Evolutionary conservation across 805 yeast species (phyloP).

Genomic region (Ogataea nonfermentans): DNA sequence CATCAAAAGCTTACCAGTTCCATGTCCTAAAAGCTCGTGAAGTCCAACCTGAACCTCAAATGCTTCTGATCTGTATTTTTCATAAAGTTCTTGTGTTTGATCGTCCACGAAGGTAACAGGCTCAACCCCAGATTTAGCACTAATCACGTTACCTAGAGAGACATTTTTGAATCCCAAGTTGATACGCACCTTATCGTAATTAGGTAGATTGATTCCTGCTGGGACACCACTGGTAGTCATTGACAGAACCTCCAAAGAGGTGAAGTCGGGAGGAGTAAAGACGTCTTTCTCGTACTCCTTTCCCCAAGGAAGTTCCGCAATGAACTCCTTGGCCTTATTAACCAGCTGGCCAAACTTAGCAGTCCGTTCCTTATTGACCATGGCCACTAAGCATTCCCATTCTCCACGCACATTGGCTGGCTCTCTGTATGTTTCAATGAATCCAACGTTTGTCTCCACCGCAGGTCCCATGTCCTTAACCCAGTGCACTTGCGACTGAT

Average conservation of each 20-base stretch:
- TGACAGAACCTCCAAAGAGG: constrained; percentile 84
- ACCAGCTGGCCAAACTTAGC: constrained; percentile 74
- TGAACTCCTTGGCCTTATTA: constrained; percentile 60
- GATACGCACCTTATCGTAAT: constrained; percentile 84
- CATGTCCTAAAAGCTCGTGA: constrained; percentile 89
- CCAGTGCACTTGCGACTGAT: constrained; percentile 82
- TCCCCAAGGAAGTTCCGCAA: constrained; percentile 75
- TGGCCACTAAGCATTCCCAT: constrained; percentile 90
- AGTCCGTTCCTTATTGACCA: constrained; percentile 85
- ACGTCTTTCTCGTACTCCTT: constrained; percentile 71
- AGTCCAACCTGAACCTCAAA: constrained; percentile 94
- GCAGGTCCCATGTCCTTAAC: constrained; percentile 81
- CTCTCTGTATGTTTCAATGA: constrained; percentile 90
- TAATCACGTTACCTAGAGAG: constrained; percentile 80
- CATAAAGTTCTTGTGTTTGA: constrained; percentile 53
- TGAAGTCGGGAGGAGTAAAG: constrained; percentile 92
- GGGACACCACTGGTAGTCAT: constrained; percentile 91
- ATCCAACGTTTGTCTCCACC: constrained; percentile 81
- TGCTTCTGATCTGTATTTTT: constrained; percentile 73
- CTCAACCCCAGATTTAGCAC: constrained; percentile 68
- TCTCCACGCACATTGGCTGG: constrained; percentile 91
- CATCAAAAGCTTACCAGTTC: constrained; percentile 76
- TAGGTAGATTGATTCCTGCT: constrained; percentile 91
- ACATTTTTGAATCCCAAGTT: constrained; percentile 87
- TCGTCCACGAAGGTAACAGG: constrained; percentile 64